A percentile compares a stretch with the other conserved stretches of the same genome.
Evolutionary conservation across 1,139 yeast species (phyloP).

Genomic region (Nakaseomyces glabratus): DNA sequence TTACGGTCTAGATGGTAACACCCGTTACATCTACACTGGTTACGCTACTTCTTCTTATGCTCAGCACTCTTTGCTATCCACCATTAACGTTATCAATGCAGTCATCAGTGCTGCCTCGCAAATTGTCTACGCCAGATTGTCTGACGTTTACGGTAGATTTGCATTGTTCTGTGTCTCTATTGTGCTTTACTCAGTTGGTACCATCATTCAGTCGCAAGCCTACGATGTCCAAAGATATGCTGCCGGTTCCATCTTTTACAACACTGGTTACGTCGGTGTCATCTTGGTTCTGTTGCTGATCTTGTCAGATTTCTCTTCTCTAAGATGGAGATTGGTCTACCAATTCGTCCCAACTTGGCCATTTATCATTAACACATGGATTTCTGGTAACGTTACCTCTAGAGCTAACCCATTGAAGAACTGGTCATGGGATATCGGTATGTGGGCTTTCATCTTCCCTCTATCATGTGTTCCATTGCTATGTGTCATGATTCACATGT

Average conservation of each 20-base stretch:
- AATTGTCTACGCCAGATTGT: slow-evolving; percentile 54
- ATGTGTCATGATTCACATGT: slow-evolving; percentile 44
- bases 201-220: slow-evolving; percentile 57
- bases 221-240: slow-evolving; percentile 51
- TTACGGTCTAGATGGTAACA: slow-evolving; percentile 51
- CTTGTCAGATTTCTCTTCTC: slow-evolving; percentile 53
- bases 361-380: slow-evolving; percentile 64
- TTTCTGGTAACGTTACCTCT: slow-evolving; percentile 46
- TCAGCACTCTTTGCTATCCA: slow-evolving; percentile 49
- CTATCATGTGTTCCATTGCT: slow-evolving; percentile 49
- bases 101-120: slow-evolving; percentile 68
- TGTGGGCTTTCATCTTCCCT: slow-evolving; percentile 68
- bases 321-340: slow-evolving; percentile 57
- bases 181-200: slow-evolving; percentile 54
- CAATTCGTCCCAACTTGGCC: slow-evolving; percentile 60
- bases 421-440: slow-evolving; percentile 66
- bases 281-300: slow-evolving; percentile 46
- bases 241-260: slow-evolving; percentile 61
- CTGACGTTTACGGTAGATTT: slow-evolving; percentile 60
- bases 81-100: slow-evolving; percentile 51
- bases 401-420: slow-evolving; percentile 28
- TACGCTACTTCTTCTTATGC: slow-evolving; percentile 49
- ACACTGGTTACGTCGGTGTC: slow-evolving; percentile 59
- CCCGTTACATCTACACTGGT: slow-evolving; percentile 41
- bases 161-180: slow-evolving; percentile 46